Percentiles rank a stretch among this genome's conserved stretches.
phyloP scores from a whole-genome alignment of 331 rosid genomes.

The Ulmus americana region DNA sequence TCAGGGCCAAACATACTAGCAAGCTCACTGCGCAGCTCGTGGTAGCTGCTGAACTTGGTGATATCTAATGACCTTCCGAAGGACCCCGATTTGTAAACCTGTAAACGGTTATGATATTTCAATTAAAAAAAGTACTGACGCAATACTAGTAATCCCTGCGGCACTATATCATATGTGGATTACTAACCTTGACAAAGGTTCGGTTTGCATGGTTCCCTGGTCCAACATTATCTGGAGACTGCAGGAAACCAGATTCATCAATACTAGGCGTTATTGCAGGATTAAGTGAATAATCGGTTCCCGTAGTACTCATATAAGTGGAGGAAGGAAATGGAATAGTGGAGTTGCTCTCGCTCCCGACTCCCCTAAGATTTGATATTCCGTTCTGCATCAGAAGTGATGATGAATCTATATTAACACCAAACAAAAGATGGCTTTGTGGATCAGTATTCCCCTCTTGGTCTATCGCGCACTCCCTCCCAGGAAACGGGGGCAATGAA shows the following conservation, averaged over 20 bases:
- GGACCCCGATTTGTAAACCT: conserved; percentile 89
- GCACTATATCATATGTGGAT: neutral
- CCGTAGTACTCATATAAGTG: conserved; percentile 54
- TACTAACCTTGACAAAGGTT: conserved; percentile 85
- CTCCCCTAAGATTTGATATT: conserved; percentile 62
- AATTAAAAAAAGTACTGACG: neutral
- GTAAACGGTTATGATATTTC: conserved; percentile 8
- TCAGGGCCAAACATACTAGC: conserved; percentile 83
- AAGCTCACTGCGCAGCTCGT: conserved; percentile 72
- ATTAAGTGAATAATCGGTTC: conserved; percentile 50
- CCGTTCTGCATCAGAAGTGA: conserved; percentile 76
- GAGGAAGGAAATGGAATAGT: conserved; percentile 57
- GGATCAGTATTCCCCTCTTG: conserved; percentile 79
- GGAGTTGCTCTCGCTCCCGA: conserved; percentile 45
- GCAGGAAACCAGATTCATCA: conserved; percentile 63
- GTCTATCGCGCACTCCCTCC: conserved; percentile 75
- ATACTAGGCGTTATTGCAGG: conserved; percentile 53
- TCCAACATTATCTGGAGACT: conserved; percentile 50
- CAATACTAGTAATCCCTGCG: neutral
- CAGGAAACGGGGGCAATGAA: conserved; percentile 90
- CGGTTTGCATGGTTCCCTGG: conserved; percentile 51
- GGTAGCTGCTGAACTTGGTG: conserved; percentile 80
- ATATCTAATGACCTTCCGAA: conserved; percentile 79
- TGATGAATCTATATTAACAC: conserved; percentile 78
- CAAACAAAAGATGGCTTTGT: conserved; percentile 74